Evolutionary conservation across 2,329 filamentous ascomycete species (phyloP).

Genomic region (Cyanodermella asteris): DNA sequence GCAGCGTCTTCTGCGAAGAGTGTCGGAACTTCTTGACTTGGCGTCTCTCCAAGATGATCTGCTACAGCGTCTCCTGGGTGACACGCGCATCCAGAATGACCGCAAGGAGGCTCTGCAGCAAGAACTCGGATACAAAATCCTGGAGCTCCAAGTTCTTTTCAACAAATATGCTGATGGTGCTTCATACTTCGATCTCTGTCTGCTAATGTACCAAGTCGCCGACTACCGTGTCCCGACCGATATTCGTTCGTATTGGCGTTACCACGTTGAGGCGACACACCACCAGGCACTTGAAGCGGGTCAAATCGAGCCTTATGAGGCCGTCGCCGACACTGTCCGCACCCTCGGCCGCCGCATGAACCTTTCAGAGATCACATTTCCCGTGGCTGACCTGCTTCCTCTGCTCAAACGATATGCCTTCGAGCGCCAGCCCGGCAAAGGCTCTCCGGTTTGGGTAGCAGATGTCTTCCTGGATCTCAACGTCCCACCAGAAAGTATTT

Average conservation of each 20-base stretch:
- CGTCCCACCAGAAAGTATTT: conserved; percentile 37
- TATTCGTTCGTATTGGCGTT: conserved; percentile 66
- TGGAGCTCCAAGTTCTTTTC: too few relatives aligned
- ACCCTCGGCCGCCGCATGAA: conserved; percentile 33
- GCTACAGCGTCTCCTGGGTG: conserved; percentile 52
- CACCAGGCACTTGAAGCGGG: conserved; percentile 24
- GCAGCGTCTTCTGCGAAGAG: conserved; percentile 65
- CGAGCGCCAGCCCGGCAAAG: conserved; percentile 25
- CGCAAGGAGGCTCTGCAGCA: conserved; percentile 41
- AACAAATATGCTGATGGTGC: conserved; percentile 80
- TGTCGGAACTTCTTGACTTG: conserved; percentile 71
- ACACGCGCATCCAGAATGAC: conserved; percentile 44
- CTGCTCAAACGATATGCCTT: conserved; percentile 33
- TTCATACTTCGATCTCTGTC: conserved; percentile 79
- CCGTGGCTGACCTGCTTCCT: conserved; percentile 29
- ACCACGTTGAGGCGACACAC: conserved; percentile 54
- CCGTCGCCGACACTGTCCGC: conserved; percentile 30
- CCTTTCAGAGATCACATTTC: conserved; percentile 33
- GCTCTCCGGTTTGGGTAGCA: conserved; percentile 34
- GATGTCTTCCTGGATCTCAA: conserved; percentile 43
- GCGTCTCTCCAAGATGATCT: conserved; percentile 91
- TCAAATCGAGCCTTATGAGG: conserved; percentile 24
- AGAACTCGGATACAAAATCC: conserved; percentile 56
- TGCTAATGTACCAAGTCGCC: conserved; percentile 77
- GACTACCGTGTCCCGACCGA: conserved; percentile 77